Evolutionary conservation across 441 rosid genomes (phyloP).

Genomic region (Erodium moschatum): DNA sequence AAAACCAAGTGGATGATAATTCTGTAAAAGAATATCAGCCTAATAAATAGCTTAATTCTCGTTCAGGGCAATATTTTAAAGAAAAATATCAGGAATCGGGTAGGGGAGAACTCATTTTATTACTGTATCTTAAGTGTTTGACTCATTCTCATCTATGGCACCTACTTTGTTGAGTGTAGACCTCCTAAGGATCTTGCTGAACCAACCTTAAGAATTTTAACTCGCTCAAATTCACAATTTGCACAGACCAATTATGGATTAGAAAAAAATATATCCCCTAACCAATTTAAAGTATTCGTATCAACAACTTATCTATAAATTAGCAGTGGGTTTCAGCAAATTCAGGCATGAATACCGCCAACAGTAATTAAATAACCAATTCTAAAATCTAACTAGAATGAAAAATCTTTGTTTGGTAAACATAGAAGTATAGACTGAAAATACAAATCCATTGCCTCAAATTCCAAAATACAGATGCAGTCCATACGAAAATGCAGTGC

Average conservation of each 20-base stretch:
- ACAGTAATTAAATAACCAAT: not conserved
- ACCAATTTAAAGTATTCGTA: not conserved
- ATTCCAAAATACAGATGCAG: not conserved
- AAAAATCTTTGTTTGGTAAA: not conserved
- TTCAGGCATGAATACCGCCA: not conserved
- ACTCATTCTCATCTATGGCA: not conserved
- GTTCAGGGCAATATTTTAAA: not conserved
- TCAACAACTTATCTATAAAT: not conserved
- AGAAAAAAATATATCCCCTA: not conserved
- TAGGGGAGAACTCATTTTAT: not conserved
- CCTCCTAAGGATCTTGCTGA: not conserved
- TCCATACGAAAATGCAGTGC: not conserved
- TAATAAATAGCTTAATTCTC: not conserved
- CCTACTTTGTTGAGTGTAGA: not conserved
- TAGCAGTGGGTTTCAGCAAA: constrained; percentile 1
- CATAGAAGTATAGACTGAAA: not conserved
- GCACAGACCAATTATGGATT: not conserved
- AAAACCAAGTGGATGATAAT: not conserved
- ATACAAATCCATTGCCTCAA: not conserved
- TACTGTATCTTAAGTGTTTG: not conserved
- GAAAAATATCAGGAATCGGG: not conserved
- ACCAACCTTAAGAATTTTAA: not conserved
- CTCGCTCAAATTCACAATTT: not conserved
- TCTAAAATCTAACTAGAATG: not conserved
- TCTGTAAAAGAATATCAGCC: not conserved